Evolutionary conservation across 768 basidiomycete species (phyloP).

Genomic region (Tulasnella sp.): DNA sequence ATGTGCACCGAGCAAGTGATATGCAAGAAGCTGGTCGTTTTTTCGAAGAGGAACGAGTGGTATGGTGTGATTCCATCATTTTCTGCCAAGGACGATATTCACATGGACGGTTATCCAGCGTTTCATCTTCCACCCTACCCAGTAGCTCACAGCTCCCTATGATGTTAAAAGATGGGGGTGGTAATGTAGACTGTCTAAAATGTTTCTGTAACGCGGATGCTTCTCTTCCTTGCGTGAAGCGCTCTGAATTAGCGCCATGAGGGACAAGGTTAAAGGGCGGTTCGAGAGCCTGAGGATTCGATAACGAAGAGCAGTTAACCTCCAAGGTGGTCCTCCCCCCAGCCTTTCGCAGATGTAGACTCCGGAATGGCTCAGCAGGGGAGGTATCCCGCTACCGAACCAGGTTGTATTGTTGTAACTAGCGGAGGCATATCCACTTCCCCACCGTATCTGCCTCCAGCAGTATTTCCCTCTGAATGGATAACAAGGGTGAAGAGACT

Average conservation of each 20-base stretch:
- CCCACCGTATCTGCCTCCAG: slow-evolving; percentile 34
- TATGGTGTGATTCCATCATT: not conserved
- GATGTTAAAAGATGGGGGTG: not conserved
- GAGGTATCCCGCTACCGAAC: slow-evolving; percentile 87
- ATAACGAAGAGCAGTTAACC: slow-evolving; percentile 42
- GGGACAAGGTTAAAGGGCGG: too few species aligned
- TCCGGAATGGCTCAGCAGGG: slow-evolving; percentile 85
- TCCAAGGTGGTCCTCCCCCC: slow-evolving; percentile 80
- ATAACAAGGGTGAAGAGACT: not conserved
- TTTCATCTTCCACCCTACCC: not conserved
- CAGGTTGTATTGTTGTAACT: slow-evolving; percentile 68
- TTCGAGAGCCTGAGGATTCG: slow-evolving; percentile 45
- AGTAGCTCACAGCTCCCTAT: not conserved
- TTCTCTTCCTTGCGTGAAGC: too few species aligned
- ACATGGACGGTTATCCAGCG: not conserved
- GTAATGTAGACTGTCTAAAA: too few species aligned
- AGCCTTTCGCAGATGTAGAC: slow-evolving; percentile 76
- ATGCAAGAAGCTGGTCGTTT: not conserved
- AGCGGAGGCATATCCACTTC: slow-evolving; percentile 63
- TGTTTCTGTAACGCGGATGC: too few species aligned
- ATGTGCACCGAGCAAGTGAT: not conserved
- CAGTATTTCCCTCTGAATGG: slow-evolving; percentile 58
- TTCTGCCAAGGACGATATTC: not conserved
- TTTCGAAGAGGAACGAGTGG: not conserved
- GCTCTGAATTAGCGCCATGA: too few species aligned